Conservation (phyloP, 176 grass and related monocot genomes). For the Typha latifolia region DNA sequence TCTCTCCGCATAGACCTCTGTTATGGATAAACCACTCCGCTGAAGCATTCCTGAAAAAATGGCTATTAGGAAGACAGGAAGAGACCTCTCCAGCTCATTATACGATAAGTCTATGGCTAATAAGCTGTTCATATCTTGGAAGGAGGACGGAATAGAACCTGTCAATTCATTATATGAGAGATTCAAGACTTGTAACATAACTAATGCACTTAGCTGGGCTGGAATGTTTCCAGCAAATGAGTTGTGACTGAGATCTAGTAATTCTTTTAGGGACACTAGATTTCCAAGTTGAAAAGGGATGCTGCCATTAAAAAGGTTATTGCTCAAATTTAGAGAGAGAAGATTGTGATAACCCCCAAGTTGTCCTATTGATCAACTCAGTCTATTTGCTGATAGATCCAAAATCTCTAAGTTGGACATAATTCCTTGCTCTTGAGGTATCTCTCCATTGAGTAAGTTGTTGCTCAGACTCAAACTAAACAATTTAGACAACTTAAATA, state of each 20-base stretch:
- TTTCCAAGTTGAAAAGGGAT: slow-evolving; percentile 7
- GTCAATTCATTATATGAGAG: slow-evolving; percentile 32
- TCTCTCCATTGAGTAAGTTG: not conserved
- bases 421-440: slow-evolving; percentile 7
- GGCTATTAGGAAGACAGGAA: not conserved
- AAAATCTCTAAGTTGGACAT: not conserved
- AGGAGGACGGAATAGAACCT: slow-evolving; percentile 20
- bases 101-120: slow-evolving; percentile 26
- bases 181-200: slow-evolving; percentile 25
- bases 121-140: slow-evolving; percentile 21
- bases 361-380: not conserved
- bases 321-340: slow-evolving; percentile 1
- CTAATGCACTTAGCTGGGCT: slow-evolving; percentile 6
- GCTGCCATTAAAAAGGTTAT: too few relatives aligned
- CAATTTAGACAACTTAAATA: slow-evolving; percentile 4
- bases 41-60: not conserved
- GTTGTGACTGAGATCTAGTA: slow-evolving; percentile 25
- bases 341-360: slow-evolving; percentile 13
- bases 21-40: slow-evolving; percentile 15
- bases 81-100: slow-evolving; percentile 22
- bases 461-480: not conserved
- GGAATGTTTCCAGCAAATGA: slow-evolving; percentile 16
- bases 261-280: slow-evolving; percentile 15
- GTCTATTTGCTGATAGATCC: slow-evolving; percentile 8
- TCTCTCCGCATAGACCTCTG: slow-evolving; percentile 8